Base-by-base conservation (phyloP, 2,329 filamentous ascomycete genomes). In the Monosporascus sp. region DNA sequence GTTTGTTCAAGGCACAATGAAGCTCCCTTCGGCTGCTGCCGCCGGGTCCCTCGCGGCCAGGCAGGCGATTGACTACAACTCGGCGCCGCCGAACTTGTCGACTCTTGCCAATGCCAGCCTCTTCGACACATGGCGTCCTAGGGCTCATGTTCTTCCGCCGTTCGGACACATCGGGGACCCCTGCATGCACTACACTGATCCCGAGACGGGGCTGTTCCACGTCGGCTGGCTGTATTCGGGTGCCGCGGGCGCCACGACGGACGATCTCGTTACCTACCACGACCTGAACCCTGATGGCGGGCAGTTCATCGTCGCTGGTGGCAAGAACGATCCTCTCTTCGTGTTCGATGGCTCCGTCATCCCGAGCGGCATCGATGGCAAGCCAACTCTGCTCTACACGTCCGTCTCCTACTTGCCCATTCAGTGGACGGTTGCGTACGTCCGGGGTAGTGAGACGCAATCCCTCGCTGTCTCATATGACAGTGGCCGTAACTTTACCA, bases 311-410 rank as follows among this genome's bases (percentile, higher is more conserved):
- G 48, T 56, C 6, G 24, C 56, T 2, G 60, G 60, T 15, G 60
- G 59, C 15, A 52, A 36, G n/a, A 61, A 76, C 48, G 74, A 76
- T 49, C 70, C 69, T 0, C 54, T 75, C 17, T 72, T 72, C 44
- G 72, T 77, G 17, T 77, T 76, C 50, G 74, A 76, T 47, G 74
- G 74, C 3, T 69, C 68, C 17, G 71, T 75, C 17, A 74, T 76
- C 46, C 72, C 74, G 9, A 60, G 52, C 3, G 73, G 72, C 9
- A 71, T 76, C 55, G 69, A 72, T 22, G 73, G 72, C 17, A 69
- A 65, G 5, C 72, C 73, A 3, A 77, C 73, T 0, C 61, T 76
- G 9, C 61, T 76, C 2, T 76, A 77, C 54, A 75, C 74, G 3
- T 72, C 71, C 2, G 72, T 76, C 14, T 69, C 68, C 18, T 73